Evolutionary conservation across 2,329 filamentous ascomycete species (phyloP), one percentile per base, ranked within the genome.

Genomic region (Cercospora sesami): DNA sequence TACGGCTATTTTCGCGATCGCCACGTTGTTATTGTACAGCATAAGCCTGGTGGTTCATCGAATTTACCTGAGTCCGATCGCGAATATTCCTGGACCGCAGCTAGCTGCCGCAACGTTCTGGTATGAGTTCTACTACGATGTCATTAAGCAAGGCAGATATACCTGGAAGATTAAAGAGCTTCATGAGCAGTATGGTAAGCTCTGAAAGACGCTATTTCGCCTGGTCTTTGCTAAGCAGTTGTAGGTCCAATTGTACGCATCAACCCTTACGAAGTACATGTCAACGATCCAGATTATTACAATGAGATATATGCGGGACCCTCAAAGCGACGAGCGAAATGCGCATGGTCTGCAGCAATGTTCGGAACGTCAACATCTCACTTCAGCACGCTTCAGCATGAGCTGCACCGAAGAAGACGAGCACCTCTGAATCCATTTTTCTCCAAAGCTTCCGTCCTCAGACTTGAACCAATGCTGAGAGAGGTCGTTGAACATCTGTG

Each of bases 191-290:
- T 71, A 69, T 63, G 69, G 65, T 68, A 33, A 30, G 61, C 9
- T 18, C 8, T 16, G 16, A 3, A 28, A 21, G 14, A 39, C 9
- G n/a, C 12, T 42, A 6, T 21, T 26, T 23, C 45, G 36, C 16
- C 59, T 4, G 42, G 5, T 58, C 26, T 60, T 65, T 0, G 73
- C 86, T 0, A 83, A 86, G 65, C 23, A 28, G 12, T n/a, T 48
- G 33, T 55, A 73, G 84, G 71, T 12, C 81, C 81, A 7, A 78
- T 82, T 57, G 74, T 83, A 33, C 77, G 81, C 62, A 80, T 82
- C 63, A 80, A 78, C 9, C 81, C 81, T 7, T 63, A 79, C 63
- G 81, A 82, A 71, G 68, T 82, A 31, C 81, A 82, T 64, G 79
- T 82, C 71, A 74, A 76, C 42, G 80, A 82, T 70, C 73, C 78